Conservation (phyloP, 345 rosid species). For the Syzygium aqueum region DNA sequence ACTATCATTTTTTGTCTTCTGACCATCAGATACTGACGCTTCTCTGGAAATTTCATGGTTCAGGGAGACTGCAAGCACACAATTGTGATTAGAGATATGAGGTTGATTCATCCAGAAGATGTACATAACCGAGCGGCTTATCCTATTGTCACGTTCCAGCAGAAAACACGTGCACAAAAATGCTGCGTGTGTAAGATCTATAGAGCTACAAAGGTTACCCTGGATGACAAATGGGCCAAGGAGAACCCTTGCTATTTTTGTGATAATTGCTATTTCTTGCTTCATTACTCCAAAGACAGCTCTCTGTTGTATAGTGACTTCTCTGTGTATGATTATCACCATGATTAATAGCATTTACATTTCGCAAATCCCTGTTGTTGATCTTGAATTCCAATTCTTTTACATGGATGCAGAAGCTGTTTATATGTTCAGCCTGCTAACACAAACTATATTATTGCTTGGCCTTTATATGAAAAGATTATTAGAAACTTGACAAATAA, state of each 20-base stretch:
- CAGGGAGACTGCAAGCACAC: conserved; percentile 93
- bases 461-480: background rate
- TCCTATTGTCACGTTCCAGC: conserved; percentile 44
- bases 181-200: conserved; percentile 57
- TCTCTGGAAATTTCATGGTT: background rate
- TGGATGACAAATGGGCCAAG: conserved; percentile 63
- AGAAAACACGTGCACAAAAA: conserved; percentile 41
- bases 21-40: background rate
- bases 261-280: conserved; percentile 50
- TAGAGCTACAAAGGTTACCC: conserved; percentile 46
- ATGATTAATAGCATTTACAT: conserved; percentile 12
- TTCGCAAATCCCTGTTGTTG: background rate
- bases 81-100: conserved; percentile 75
- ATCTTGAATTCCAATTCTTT: background rate
- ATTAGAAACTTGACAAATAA: background rate
- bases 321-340: conserved; percentile 48
- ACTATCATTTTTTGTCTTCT: background rate
- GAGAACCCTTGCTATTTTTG: conserved; percentile 80
- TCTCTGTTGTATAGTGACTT: conserved; percentile 24
- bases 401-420: background rate
- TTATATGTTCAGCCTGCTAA: background rate
- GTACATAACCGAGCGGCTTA: conserved; percentile 51
- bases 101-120: conserved; percentile 72
- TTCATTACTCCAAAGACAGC: conserved; percentile 39
- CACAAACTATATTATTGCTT: background rate